Conservation (phyloP, 352 stramenopile species). For the Phytophthora constricta region DNA sequence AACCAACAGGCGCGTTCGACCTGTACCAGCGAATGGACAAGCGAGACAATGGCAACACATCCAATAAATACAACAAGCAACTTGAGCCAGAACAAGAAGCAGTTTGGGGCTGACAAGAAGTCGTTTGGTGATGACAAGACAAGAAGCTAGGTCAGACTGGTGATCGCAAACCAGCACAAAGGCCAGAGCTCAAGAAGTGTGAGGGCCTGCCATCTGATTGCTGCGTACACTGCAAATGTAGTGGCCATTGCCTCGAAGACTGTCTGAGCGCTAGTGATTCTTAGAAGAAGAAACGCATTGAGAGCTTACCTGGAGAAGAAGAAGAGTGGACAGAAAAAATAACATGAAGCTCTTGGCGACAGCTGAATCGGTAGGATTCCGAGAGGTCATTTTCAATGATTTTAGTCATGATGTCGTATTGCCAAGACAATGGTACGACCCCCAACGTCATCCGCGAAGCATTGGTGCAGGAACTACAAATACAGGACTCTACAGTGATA, state of each 20-base stretch:
- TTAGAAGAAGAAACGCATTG: neutral
- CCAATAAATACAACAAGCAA: too few species aligned
- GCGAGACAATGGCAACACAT: neutral
- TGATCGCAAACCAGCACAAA: too few species aligned
- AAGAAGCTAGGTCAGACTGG: too few species aligned
- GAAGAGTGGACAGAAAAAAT: neutral
- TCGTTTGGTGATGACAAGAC: too few species aligned
- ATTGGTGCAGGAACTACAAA: neutral
- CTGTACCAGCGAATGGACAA: neutral
- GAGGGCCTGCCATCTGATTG: too few species aligned
- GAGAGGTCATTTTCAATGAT: constrained; percentile 3
- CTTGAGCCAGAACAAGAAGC: too few species aligned
- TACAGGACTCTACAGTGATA: neutral
- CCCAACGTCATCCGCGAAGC: constrained; percentile 8
- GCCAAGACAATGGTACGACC: neutral
- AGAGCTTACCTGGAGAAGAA: neutral
- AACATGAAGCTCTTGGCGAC: neutral
- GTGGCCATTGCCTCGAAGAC: constrained; percentile 1
- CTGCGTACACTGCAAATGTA: constrained; percentile 5
- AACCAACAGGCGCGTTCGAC: constrained; percentile 7
- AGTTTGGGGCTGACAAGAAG: too few species aligned
- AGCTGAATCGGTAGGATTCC: neutral
- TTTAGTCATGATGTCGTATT: neutral
- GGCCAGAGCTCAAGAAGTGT: too few species aligned
- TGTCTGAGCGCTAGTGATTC: neutral